A percentile compares a stretch with the other conserved stretches of the same genome.
Conservation (phyloP, 805 yeast genomes). For the Limtongozyma cylindracea region DNA sequence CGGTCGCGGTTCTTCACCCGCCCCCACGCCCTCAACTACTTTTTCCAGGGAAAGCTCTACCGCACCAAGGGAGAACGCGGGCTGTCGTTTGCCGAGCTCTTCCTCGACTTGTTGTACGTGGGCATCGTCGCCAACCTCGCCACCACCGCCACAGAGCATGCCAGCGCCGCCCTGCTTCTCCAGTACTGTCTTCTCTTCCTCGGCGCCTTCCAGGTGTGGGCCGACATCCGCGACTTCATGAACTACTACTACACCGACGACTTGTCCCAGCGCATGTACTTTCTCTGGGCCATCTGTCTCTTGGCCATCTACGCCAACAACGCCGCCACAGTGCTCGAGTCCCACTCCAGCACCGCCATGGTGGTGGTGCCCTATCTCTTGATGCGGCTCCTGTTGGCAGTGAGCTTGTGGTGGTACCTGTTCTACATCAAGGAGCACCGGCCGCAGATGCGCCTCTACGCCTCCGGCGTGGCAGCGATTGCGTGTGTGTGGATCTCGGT, state of each 20-base stretch:
- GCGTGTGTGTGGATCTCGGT: slow-evolving; percentile 23
- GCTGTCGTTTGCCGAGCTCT: slow-evolving; percentile 26
- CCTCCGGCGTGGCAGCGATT: slow-evolving; percentile 8
- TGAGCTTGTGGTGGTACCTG: slow-evolving; percentile 13
- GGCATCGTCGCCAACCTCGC: slow-evolving; percentile 39
- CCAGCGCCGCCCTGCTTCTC: slow-evolving; percentile 18
- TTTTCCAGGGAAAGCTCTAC: slow-evolving; percentile 26
- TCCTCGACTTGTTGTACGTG: slow-evolving; percentile 36
- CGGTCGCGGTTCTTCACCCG: slow-evolving; percentile 14
- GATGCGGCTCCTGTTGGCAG: slow-evolving; percentile 15
- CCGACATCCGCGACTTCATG: slow-evolving; percentile 36
- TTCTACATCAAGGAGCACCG: slow-evolving; percentile 21
- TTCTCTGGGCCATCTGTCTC: slow-evolving; percentile 24
- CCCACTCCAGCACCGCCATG: slow-evolving; percentile 12
- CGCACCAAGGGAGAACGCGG: slow-evolving; percentile 29
- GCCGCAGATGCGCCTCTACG: slow-evolving; percentile 19
- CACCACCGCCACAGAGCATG: slow-evolving; percentile 20
- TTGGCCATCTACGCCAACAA: slow-evolving; percentile 26
- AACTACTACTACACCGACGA: slow-evolving; percentile 40
- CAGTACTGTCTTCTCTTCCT: slow-evolving; percentile 22
- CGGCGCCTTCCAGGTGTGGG: slow-evolving; percentile 42
- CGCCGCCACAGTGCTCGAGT: slow-evolving; percentile 12
- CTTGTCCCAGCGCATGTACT: slow-evolving; percentile 21
- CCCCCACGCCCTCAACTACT: slow-evolving; percentile 37
- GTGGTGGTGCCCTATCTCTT: slow-evolving; percentile 21